A percentile compares a stretch with the other conserved stretches of the same genome.
Conservation (phyloP, 257 asterid genomes). For the Fraxinus excelsior region DNA sequence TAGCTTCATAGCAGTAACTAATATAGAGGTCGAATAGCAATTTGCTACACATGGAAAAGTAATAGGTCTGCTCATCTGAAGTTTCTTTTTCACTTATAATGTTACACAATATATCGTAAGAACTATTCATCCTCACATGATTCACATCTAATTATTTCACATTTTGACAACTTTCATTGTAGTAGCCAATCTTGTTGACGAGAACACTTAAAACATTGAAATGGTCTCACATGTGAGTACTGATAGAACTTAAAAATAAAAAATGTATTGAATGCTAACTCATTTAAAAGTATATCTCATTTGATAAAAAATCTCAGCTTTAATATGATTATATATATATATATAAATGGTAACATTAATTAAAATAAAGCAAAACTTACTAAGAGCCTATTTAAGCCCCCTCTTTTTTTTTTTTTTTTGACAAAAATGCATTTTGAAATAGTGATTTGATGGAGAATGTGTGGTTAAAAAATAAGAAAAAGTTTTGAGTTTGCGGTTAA, state of each 20-base stretch:
- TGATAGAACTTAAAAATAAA: background rate
- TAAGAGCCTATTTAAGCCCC: too few relatives aligned
- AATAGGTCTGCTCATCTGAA: conserved; percentile 2
- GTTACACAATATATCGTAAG: background rate
- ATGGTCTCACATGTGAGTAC: background rate
- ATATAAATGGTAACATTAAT: background rate
- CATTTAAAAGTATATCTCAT: background rate
- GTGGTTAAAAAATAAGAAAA: too few relatives aligned
- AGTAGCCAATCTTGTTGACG: background rate
- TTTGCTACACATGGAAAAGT: background rate
- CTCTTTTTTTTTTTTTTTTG: too few relatives aligned
- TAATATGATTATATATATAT: too few relatives aligned
- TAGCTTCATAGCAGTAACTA: background rate
- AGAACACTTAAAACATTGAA: background rate
- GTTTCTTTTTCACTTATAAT: background rate
- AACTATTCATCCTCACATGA: background rate
- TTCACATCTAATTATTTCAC: background rate
- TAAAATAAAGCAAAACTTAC: conserved; percentile 17
- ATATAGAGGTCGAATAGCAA: background rate
- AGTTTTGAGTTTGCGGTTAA: too few relatives aligned
- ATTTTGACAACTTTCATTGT: conserved; percentile 2
- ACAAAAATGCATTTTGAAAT: too few relatives aligned
- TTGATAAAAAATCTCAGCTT: background rate
- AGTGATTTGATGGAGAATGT: too few relatives aligned
- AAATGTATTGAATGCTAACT: background rate